Conservation (phyloP, 2,329 filamentous ascomycete genomes). For the Fusarium succisae region DNA sequence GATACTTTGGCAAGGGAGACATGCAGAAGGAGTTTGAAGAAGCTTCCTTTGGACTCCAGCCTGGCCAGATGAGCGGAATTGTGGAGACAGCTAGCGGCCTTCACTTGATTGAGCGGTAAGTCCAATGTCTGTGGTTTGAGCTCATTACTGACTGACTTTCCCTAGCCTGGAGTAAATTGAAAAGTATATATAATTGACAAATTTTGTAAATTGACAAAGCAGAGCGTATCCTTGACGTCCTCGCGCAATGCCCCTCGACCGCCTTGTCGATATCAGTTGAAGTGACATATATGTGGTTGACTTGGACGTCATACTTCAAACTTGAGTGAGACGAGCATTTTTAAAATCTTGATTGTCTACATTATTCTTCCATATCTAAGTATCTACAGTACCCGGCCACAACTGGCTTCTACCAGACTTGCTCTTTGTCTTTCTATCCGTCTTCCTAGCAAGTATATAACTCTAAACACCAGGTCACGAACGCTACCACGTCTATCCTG, state of each 20-base stretch:
- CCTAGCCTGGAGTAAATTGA: conserved; percentile 26
- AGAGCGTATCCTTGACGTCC: conserved; percentile 16
- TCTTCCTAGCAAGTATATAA: conserved; percentile 22
- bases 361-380: conserved; percentile 11
- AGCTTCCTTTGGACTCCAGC: conserved; percentile 88
- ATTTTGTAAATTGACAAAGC: conserved; percentile 30
- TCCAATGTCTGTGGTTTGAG: neutral
- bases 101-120: conserved; percentile 93
- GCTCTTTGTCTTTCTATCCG: conserved; percentile 14
- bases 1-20: conserved; percentile 91
- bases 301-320: neutral
- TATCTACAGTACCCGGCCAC: conserved; percentile 18
- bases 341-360: conserved; percentile 3
- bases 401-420: conserved; percentile 9
- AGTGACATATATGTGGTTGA: conserved; percentile 9
- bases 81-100: conserved; percentile 94
- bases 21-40: conserved; percentile 99
- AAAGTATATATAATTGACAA: conserved; percentile 27
- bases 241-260: neutral
- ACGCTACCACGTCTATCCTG: conserved; percentile 5
- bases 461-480: conserved; percentile 28
- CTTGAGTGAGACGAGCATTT: neutral
- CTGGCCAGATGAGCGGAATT: conserved; percentile 85
- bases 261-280: neutral
- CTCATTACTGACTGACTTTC: conserved; percentile 3